Conservation (phyloP, 2,329 filamentous ascomycete species). For the Basipetospora chlamydospora region DNA sequence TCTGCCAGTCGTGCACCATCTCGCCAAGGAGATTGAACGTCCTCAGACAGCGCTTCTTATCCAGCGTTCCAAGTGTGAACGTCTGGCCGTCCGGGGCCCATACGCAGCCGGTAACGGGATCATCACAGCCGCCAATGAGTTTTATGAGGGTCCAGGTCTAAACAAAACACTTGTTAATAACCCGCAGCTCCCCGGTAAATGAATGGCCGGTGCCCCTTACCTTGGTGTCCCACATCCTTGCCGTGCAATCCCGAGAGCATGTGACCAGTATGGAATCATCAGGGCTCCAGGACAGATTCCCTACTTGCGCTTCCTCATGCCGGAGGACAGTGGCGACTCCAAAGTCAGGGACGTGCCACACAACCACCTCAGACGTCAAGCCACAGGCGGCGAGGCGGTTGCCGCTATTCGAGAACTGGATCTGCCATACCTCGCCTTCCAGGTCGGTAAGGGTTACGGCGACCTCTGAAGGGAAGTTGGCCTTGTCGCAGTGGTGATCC, state of each 20-base stretch:
- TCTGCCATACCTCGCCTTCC: constrained; percentile 67
- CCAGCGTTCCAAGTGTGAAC: constrained; percentile 68
- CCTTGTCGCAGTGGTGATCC: constrained; percentile 71
- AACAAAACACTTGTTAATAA: too few species aligned
- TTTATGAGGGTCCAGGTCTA: constrained; percentile 51
- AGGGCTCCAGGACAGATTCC: constrained; percentile 80
- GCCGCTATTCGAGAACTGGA: constrained; percentile 82
- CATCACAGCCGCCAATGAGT: constrained; percentile 55
- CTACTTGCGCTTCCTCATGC: constrained; percentile 57
- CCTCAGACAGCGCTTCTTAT: constrained; percentile 49
- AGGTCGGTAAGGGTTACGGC: constrained; percentile 59
- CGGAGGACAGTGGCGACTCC: constrained; percentile 45
- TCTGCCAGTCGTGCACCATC: constrained; percentile 49
- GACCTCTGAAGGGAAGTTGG: constrained; percentile 62
- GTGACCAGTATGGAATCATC: constrained; percentile 78
- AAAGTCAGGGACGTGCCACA: constrained; percentile 69
- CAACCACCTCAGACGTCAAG: constrained; percentile 56
- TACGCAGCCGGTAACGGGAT: constrained; percentile 78
- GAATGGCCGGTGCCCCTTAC: constrained; percentile 27
- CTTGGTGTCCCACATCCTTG: constrained; percentile 59
- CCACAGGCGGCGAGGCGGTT: constrained; percentile 71
- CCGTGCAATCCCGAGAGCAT: constrained; percentile 61
- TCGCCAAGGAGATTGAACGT: constrained; percentile 56
- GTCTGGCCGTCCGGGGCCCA: constrained; percentile 68
- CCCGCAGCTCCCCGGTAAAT: neutral